phyloP scores from a whole-genome alignment of 768 basidiomycete genomes.

The Mycena kentingensis region DNA sequence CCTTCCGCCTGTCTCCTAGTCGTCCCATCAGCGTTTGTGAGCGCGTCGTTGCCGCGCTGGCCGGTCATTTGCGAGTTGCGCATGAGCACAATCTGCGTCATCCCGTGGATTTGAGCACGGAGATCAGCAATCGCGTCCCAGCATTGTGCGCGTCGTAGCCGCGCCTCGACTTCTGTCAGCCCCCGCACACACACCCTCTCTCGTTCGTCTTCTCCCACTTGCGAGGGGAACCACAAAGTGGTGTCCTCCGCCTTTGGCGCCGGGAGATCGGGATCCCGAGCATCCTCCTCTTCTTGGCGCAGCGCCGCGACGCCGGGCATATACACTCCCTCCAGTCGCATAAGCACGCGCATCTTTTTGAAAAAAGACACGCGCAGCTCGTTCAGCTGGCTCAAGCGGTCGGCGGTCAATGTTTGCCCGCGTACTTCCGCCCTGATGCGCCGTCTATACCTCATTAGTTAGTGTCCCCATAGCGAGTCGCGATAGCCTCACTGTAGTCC shows the following conservation, averaged over 20 bases:
- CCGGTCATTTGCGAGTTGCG: background rate
- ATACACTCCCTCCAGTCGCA: background rate
- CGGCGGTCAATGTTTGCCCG: background rate
- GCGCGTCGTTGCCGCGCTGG: conserved; percentile 1
- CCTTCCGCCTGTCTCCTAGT: conserved; percentile 1
- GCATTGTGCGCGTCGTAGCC: conserved; percentile 6
- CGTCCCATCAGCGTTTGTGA: background rate
- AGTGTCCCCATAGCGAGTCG: background rate
- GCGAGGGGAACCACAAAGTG: conserved; percentile 8
- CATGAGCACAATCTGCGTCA: conserved; percentile 3
- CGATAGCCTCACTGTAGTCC: background rate
- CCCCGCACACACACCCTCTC: background rate
- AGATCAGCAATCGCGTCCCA: background rate
- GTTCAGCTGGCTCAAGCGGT: background rate
- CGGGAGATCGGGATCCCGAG: background rate
- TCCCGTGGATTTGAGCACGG: conserved; percentile 1
- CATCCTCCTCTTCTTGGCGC: conserved; percentile 7
- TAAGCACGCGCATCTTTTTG: conserved; percentile 6
- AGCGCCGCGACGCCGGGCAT: conserved; percentile 8
- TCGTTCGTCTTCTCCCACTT: background rate
- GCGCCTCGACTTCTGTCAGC: background rate
- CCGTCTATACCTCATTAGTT: background rate
- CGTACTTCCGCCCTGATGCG: background rate
- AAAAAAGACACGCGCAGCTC: conserved; percentile 10
- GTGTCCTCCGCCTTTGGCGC: conserved; percentile 12